Conservation (phyloP, 306 rosid species). For the Alnus glutinosa region DNA sequence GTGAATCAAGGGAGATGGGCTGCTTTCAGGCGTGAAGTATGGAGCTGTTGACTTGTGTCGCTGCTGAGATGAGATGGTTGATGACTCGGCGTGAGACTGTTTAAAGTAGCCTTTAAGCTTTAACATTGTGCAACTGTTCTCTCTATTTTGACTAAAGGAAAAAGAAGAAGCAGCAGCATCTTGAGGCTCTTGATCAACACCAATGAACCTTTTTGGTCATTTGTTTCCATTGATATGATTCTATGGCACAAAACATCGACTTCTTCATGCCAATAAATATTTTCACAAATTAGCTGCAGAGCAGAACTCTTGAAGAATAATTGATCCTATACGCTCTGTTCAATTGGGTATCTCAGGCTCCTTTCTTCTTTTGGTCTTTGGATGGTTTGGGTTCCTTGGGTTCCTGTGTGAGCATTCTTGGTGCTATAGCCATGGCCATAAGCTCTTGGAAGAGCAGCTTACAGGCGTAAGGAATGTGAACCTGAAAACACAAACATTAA, state of each 20-base stretch:
- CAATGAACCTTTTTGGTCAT: not conserved
- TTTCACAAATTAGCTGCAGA: not conserved
- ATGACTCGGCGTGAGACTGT: too few relatives aligned
- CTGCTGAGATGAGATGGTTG: too few relatives aligned
- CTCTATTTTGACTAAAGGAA: too few relatives aligned
- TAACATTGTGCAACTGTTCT: too few relatives aligned
- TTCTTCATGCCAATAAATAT: not conserved
- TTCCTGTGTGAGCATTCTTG: constrained; percentile 93
- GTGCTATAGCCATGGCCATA: constrained; percentile 99
- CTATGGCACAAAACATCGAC: not conserved
- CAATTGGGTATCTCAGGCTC: constrained; percentile 41
- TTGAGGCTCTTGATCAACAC: not conserved
- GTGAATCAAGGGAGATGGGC: too few relatives aligned
- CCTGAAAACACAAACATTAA: constrained; percentile 49
- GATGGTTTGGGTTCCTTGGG: constrained; percentile 61
- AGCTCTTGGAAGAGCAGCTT: constrained; percentile 98
- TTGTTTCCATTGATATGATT: not conserved
- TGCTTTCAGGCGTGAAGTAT: too few relatives aligned
- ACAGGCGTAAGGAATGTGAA: constrained; percentile 93
- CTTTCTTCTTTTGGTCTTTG: constrained; percentile 79
- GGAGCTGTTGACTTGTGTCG: too few relatives aligned
- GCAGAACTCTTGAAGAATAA: not conserved
- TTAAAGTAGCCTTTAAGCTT: too few relatives aligned
- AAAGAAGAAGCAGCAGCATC: not conserved
- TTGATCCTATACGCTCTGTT: not conserved